phyloP scores from a whole-genome alignment of 2,329 filamentous ascomycete genomes.

The Ophiocordyceps camponoti-saundersi region DNA sequence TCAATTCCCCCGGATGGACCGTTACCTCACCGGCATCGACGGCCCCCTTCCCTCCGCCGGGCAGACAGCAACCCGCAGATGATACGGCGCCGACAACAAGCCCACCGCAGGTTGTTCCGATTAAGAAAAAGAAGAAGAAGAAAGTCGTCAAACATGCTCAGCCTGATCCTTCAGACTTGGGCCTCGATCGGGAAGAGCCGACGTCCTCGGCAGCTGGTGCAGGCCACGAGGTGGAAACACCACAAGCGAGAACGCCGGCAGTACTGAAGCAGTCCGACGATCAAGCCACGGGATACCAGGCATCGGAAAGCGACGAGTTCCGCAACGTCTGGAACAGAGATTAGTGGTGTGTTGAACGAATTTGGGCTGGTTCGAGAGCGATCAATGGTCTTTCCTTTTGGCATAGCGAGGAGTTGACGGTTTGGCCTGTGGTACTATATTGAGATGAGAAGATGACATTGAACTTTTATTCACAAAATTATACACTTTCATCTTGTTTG shows the following conservation, averaged over 20 bases:
- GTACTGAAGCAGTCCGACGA: constrained; percentile 2
- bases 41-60: constrained; percentile 1
- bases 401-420: neutral
- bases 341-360: neutral
- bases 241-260: neutral
- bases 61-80: neutral
- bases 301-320: constrained; percentile 24
- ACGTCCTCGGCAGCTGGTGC: constrained; percentile 1
- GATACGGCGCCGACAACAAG: constrained; percentile 5
- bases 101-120: constrained; percentile 12
- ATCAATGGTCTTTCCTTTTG: neutral
- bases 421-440: neutral
- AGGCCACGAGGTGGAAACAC: constrained; percentile 1
- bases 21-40: constrained; percentile 8
- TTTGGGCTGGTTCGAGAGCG: neutral
- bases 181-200: constrained; percentile 9
- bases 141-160: constrained; percentile 16
- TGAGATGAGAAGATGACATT: neutral
- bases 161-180: constrained; percentile 12
- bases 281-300: constrained; percentile 9
- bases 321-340: constrained; percentile 23
- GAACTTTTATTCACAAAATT: neutral
- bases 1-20: constrained; percentile 10
- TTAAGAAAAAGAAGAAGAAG: constrained; percentile 22
- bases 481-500: no score